Evolutionary conservation across 805 yeast genomes (phyloP).

Genomic region (Blastobotrys americana): DNA sequence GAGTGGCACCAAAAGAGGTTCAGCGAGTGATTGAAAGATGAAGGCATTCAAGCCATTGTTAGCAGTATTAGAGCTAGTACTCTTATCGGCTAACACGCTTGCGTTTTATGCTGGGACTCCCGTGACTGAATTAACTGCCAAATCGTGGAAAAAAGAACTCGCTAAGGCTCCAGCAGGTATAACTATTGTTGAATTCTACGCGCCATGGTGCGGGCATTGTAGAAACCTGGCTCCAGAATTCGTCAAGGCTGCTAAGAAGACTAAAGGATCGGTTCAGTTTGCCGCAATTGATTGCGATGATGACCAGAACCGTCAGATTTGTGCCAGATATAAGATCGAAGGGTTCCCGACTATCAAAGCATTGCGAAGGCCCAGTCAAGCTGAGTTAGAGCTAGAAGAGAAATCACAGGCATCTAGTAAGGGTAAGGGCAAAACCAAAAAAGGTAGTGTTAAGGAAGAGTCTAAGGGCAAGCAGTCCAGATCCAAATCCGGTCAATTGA

Average conservation of each 20-base stretch:
- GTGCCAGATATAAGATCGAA: conserved; percentile 54
- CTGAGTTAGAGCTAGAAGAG: no score
- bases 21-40: no score
- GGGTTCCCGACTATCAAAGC: conserved; percentile 83
- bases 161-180: conserved; percentile 68
- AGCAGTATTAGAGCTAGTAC: background rate
- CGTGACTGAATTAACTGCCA: conserved; percentile 49
- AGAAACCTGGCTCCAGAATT: conserved; percentile 56
- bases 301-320: conserved; percentile 56
- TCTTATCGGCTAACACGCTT: conserved; percentile 4
- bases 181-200: conserved; percentile 80
- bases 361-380: conserved; percentile 71
- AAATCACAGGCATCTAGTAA: conserved; percentile 5
- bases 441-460: conserved; percentile 14
- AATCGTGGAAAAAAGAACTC: conserved; percentile 53
- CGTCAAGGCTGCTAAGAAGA: conserved; percentile 52
- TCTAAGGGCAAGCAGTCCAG: conserved; percentile 20
- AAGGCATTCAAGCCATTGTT: no score
- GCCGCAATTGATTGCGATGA: conserved; percentile 80
- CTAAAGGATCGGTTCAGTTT: conserved; percentile 37
- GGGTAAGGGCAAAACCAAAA: conserved; percentile 15
- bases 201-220: conserved; percentile 98
- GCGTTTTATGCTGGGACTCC: conserved; percentile 40
- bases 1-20: no score
- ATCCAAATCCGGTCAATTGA: background rate